Evolutionary conservation across 257 asterid genomes (phyloP).

Genomic region (Marsdenia floribunda): DNA sequence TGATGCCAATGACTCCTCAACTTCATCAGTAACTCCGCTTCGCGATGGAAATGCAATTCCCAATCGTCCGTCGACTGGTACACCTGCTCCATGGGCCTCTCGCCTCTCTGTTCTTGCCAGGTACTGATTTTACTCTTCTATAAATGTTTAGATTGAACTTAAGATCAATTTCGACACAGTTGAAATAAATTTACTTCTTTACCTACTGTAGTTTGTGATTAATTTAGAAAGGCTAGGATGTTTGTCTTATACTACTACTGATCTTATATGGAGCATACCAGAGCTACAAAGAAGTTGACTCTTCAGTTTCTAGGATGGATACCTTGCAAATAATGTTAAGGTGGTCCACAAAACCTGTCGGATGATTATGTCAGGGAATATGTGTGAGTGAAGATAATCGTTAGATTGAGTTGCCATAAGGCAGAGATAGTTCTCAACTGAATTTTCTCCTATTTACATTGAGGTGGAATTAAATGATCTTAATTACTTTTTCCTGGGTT

Average conservation of each 20-base stretch:
- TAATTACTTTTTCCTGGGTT: too few relatives aligned
- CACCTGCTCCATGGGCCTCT: conserved; percentile 94
- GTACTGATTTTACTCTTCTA: conserved; percentile 20
- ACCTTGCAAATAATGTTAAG: too few relatives aligned
- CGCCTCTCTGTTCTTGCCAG: conserved; percentile 86
- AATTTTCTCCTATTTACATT: too few relatives aligned
- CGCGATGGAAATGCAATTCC: conserved; percentile 47
- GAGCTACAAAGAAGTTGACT: too few relatives aligned
- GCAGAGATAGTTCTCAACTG: too few relatives aligned
- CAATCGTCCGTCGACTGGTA: conserved; percentile 78
- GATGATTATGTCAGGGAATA: too few relatives aligned
- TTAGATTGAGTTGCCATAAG: too few relatives aligned
- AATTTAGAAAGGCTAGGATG: neutral
- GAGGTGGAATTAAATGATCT: too few relatives aligned
- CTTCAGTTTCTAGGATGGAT: too few relatives aligned
- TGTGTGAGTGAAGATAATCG: too few relatives aligned
- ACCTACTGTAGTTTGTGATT: neutral
- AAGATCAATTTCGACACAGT: neutral
- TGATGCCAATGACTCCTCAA: conserved; percentile 15
- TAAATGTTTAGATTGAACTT: neutral
- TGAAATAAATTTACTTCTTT: neutral
- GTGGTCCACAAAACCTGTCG: too few relatives aligned
- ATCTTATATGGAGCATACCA: too few relatives aligned
- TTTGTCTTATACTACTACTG: neutral
- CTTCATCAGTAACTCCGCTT: conserved; percentile 47